phyloP scores from a whole-genome alignment of 2,329 filamentous ascomycete species.

The Fusarium anthophilum region DNA sequence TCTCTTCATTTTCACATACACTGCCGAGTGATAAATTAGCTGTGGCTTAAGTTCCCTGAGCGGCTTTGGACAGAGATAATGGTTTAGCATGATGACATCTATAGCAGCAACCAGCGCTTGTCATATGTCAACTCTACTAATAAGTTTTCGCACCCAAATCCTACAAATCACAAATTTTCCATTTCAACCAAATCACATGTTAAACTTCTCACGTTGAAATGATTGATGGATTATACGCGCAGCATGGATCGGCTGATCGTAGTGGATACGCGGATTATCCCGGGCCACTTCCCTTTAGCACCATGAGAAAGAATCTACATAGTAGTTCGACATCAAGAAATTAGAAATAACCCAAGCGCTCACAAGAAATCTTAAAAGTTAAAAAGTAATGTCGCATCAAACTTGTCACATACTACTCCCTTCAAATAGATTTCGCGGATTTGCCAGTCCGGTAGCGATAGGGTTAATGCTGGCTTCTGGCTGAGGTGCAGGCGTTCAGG shows the following conservation, averaged over 20 bases:
- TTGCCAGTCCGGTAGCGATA: not conserved
- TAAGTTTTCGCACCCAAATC: not conserved
- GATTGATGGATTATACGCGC: not conserved
- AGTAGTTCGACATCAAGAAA: not conserved
- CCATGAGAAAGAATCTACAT: not conserved
- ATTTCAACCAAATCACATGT: not conserved
- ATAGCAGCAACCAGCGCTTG: not conserved
- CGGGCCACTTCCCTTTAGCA: fast-evolving
- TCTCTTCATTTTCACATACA: not conserved
- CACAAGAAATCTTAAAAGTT: too few relatives aligned
- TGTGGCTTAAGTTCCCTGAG: not conserved
- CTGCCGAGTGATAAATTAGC: not conserved
- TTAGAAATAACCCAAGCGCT: not conserved
- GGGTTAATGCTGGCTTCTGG: not conserved
- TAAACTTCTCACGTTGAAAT: not conserved
- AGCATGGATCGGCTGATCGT: not conserved
- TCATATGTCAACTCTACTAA: not conserved
- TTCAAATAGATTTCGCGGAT: fast-evolving
- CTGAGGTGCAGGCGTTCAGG: not conserved
- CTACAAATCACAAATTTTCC: too few relatives aligned
- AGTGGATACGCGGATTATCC: not conserved
- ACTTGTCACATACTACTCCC: not conserved
- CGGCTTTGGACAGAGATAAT: not conserved
- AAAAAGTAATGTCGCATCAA: not conserved
- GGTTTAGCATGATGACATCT: not conserved